phyloP scores from a whole-genome alignment of 768 basidiomycete genomes.

The Phaeolepiota aurea region DNA sequence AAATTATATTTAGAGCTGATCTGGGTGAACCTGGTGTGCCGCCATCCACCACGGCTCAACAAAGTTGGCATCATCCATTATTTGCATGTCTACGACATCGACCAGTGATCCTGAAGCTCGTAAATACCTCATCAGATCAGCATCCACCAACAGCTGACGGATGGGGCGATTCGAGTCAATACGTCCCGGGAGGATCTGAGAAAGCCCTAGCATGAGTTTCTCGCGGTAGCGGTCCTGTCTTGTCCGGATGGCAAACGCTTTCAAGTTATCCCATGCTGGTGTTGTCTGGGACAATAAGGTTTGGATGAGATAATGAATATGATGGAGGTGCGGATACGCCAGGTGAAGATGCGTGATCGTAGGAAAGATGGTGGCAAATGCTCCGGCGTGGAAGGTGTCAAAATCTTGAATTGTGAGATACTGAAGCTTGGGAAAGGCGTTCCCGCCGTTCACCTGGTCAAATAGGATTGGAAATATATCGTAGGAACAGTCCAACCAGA shows the following conservation, averaged over 20 bases:
- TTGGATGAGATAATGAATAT: constrained; percentile 10
- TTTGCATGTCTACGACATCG: constrained; percentile 7
- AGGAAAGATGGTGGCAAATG: constrained; percentile 16
- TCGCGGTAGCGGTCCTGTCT: constrained; percentile 13
- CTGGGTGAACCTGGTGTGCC: constrained; percentile 7
- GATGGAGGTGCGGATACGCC: constrained; percentile 14
- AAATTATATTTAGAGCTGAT: constrained; percentile 3
- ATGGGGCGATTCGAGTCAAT: constrained; percentile 10
- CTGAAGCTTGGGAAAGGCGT: constrained; percentile 20
- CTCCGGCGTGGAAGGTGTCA: not conserved
- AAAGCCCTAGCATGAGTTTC: constrained; percentile 11
- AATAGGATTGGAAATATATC: constrained; percentile 14
- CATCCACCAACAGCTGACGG: constrained; percentile 17
- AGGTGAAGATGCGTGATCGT: constrained; percentile 23
- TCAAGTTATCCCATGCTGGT: constrained; percentile 13
- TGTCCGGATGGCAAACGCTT: constrained; percentile 19
- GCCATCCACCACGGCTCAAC: constrained; percentile 23
- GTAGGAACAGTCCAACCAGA: constrained; percentile 23
- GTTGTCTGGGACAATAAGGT: constrained; percentile 7
- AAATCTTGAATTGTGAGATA: constrained; percentile 19
- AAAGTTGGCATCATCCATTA: constrained; percentile 15
- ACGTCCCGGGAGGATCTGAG: constrained; percentile 11
- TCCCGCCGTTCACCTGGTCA: constrained; percentile 8
- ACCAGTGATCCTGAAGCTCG: not conserved
- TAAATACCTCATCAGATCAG: constrained; percentile 14